Conservation (phyloP, 352 stramenopile species). For the Blastocystis sp. region DNA sequence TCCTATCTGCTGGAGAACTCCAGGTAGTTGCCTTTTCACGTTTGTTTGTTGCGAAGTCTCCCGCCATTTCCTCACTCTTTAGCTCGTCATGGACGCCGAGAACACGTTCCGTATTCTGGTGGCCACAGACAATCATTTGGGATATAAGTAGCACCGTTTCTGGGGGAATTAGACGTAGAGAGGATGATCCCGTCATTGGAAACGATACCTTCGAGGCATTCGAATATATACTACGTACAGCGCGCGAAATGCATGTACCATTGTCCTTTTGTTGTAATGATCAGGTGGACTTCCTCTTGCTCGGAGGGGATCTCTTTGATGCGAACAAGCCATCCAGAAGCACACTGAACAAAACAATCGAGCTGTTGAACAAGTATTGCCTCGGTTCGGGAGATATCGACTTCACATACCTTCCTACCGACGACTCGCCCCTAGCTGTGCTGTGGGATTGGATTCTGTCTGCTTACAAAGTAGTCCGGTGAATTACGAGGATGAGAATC, state of each 20-base stretch:
- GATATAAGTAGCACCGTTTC: constrained; percentile 70
- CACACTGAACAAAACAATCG: constrained; percentile 93
- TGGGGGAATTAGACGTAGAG: constrained; percentile 71
- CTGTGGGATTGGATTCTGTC: constrained; percentile 23
- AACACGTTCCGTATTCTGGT: constrained; percentile 86
- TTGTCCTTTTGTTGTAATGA: constrained; percentile 74
- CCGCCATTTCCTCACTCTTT: constrained; percentile 31
- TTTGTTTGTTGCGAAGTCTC: constrained; percentile 51
- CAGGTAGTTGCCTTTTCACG: constrained; percentile 15
- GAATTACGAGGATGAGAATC: constrained; percentile 92
- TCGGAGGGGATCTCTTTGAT: constrained; percentile 97
- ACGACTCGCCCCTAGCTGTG: constrained; percentile 27
- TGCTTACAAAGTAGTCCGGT: constrained; percentile 75
- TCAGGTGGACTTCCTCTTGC: constrained; percentile 85
- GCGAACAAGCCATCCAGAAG: constrained; percentile 94
- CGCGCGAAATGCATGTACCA: constrained; percentile 73
- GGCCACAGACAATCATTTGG: constrained; percentile 96
- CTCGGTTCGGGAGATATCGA: constrained; percentile 80
- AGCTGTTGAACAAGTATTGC: constrained; percentile 89
- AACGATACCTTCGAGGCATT: constrained; percentile 86
- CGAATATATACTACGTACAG: constrained; percentile 79
- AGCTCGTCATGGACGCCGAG: background rate
- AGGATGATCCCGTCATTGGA: constrained; percentile 89
- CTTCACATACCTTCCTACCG: constrained; percentile 70
- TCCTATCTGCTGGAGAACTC: constrained; percentile 15